phyloP scores from a whole-genome alignment of 768 basidiomycete genomes.

The Mrakia hoshinonis region DNA sequence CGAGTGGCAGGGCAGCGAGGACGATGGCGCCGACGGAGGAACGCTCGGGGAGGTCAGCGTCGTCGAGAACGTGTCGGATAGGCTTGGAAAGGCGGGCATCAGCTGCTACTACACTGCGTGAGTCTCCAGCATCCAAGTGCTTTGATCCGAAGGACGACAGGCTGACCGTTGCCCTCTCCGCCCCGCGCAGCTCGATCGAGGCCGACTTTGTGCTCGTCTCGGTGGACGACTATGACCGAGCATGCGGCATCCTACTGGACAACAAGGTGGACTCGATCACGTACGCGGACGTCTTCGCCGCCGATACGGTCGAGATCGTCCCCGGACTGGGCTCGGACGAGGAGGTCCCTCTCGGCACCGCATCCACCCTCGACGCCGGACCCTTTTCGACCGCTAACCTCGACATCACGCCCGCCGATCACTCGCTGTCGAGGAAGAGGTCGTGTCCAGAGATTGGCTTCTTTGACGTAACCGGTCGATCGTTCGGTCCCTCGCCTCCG shows the following conservation, averaged over 20 bases:
- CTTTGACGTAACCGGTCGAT: no score
- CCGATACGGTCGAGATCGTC: not conserved
- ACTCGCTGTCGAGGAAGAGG: no score
- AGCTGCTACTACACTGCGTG: not conserved
- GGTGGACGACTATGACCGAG: not conserved
- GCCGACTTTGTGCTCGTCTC: constrained; percentile 5
- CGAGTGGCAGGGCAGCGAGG: not conserved
- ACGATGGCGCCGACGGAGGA: not conserved
- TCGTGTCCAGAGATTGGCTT: no score
- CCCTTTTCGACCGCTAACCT: no score
- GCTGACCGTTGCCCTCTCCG: not conserved
- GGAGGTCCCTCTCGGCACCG: no score
- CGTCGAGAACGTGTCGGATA: not conserved
- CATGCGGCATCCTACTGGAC: not conserved
- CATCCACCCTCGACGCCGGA: no score
- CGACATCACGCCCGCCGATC: no score
- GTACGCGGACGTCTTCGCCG: no score
- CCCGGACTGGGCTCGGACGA: no score
- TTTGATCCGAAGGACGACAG: not conserved
- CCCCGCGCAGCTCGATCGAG: not conserved
- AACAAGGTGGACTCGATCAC: not conserved
- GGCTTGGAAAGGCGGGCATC: not conserved
- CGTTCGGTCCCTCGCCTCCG: no score
- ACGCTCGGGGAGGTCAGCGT: not conserved
- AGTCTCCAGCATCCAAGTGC: not conserved